Evolutionary conservation across 805 yeast species (phyloP).

Genomic region (Schwanniomyces yamadae): DNA sequence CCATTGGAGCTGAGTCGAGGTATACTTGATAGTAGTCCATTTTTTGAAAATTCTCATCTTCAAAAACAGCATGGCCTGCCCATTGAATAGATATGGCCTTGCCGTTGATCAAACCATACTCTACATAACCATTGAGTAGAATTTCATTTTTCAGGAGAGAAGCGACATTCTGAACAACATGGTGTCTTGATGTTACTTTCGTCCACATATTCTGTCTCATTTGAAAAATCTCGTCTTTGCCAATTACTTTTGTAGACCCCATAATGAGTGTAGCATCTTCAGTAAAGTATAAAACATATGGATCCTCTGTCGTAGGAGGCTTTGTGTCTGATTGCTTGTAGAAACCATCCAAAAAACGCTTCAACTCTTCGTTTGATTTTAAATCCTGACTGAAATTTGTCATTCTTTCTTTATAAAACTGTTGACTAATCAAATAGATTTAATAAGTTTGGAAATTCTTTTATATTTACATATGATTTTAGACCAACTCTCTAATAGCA

Average conservation of each 20-base stretch:
- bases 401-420: too few relatives aligned
- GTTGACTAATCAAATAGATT: too few relatives aligned
- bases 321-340: conserved; percentile 10
- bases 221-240: conserved; percentile 6
- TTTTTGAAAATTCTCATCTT: conserved; percentile 4
- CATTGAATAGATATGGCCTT: conserved; percentile 7
- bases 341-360: conserved; percentile 1
- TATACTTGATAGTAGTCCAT: conserved; percentile 13
- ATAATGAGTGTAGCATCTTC: conserved; percentile 8
- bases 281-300: conserved; percentile 10
- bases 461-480: too few relatives aligned
- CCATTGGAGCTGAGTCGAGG: conserved; percentile 8
- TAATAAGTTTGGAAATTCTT: too few relatives aligned
- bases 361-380: neutral
- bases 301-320: conserved; percentile 11
- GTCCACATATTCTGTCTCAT: conserved; percentile 14
- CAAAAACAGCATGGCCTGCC: conserved; percentile 10
- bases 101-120: conserved; percentile 10
- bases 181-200: conserved; percentile 12
- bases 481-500: too few relatives aligned
- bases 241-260: conserved; percentile 8
- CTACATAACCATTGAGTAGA: conserved; percentile 12
- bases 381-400: neutral
- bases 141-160: conserved; percentile 2
- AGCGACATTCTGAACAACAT: conserved; percentile 11